Evolutionary conservation across 83 land plant species (phyloP).

Genomic region (Picea abies): DNA sequence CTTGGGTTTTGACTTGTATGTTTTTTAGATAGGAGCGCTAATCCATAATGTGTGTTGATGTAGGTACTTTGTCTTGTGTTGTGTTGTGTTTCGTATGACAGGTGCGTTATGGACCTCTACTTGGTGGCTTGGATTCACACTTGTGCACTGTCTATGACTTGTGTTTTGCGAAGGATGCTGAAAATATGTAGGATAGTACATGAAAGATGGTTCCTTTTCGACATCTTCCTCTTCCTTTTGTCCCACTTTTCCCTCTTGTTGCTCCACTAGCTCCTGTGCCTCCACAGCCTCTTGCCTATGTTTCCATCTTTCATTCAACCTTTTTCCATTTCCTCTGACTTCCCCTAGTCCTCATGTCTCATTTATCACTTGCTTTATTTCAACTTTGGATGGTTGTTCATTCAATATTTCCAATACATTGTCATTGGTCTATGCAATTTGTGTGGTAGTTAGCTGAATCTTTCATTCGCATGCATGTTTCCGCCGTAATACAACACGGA

Average conservation of each 20-base stretch:
- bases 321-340: neutral
- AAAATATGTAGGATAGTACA: neutral
- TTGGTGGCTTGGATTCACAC: too few species aligned
- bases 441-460: neutral
- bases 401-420: neutral
- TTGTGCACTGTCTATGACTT: too few species aligned
- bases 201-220: slow-evolving; percentile 3
- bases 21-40: too few species aligned
- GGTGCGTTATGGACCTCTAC: too few species aligned
- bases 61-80: too few species aligned
- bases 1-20: too few species aligned
- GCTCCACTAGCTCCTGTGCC: neutral
- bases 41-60: too few species aligned
- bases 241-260: neutral
- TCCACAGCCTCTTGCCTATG: slow-evolving; percentile 5
- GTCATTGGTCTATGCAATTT: neutral
- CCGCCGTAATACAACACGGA: neutral
- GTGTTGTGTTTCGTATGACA: too few species aligned
- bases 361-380: neutral
- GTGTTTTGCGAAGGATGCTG: neutral
- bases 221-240: neutral
- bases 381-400: neutral
- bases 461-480: slow-evolving; percentile 7
- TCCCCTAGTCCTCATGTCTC: neutral
- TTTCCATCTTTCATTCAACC: neutral